A percentile compares a stretch with the other conserved stretches of the same genome.
phyloP scores from a whole-genome alignment of 106 monocot genomes.

The Dioscorea alata region DNA sequence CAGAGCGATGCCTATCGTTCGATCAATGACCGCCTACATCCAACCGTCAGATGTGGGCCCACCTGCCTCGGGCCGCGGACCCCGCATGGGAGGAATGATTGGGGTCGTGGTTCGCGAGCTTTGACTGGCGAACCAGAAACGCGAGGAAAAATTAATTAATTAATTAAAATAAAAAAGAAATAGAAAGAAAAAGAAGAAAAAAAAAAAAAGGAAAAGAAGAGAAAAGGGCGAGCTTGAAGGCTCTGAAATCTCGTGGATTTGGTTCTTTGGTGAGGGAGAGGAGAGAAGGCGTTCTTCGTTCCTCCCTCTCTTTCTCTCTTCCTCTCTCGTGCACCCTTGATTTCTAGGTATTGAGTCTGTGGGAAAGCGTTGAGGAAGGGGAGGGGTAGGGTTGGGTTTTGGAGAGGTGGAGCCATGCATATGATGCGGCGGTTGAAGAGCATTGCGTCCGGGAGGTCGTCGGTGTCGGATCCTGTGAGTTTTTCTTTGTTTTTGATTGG shows the following conservation, averaged over 20 bases:
- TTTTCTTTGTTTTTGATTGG: background rate
- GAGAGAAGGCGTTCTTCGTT: background rate
- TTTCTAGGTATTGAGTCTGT: background rate
- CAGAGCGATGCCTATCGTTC: background rate
- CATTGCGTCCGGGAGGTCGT: slow-evolving; percentile 46
- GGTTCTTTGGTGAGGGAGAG: background rate
- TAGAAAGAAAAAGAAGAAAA: background rate
- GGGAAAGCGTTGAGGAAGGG: background rate
- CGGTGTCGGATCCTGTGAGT: slow-evolving; percentile 23
- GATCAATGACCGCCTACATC: background rate
- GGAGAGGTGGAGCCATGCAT: slow-evolving; percentile 22
- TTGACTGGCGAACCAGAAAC: slow-evolving; percentile 5
- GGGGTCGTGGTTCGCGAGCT: slow-evolving; percentile 1
- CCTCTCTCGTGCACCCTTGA: no score
- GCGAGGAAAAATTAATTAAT: no score
- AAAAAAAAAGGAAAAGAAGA: background rate
- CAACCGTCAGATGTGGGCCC: background rate
- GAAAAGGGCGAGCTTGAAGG: background rate
- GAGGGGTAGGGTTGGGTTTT: slow-evolving; percentile 7
- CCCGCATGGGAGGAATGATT: slow-evolving; percentile 2
- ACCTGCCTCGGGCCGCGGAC: background rate
- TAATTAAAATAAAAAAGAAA: background rate
- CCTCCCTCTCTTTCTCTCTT: background rate
- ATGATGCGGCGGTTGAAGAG: slow-evolving; percentile 50
- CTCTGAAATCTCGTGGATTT: background rate